Percentiles rank a stretch among this genome's conserved stretches.
Conservation (phyloP, 2,329 filamentous ascomycete genomes). For the Gyromitra esculenta region DNA sequence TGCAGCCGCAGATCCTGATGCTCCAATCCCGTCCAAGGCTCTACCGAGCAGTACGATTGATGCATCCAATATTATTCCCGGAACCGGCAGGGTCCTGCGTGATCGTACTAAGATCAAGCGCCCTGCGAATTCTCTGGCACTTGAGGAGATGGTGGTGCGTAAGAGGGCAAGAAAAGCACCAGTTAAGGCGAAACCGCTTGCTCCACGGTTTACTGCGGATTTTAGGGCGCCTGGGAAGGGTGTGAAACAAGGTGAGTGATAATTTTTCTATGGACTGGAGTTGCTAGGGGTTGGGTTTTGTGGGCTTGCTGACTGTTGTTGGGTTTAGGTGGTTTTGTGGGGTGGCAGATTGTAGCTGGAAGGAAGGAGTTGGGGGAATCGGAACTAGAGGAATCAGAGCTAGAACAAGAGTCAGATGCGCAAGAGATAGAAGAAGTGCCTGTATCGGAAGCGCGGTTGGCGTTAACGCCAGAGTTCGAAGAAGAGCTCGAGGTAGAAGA, state of each 20-base stretch:
- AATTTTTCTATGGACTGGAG: background rate
- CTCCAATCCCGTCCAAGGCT: background rate
- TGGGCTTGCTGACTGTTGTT: background rate
- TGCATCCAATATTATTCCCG: background rate
- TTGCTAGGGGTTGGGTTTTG: background rate
- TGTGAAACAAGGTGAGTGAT: background rate
- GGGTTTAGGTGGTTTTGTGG: background rate
- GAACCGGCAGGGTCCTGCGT: background rate
- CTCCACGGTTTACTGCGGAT: background rate
- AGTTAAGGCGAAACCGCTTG: background rate
- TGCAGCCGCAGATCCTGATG: background rate
- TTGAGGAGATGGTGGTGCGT: background rate
- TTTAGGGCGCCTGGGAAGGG: background rate
- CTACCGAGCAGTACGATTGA: background rate
- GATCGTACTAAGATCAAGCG: constrained; percentile 2
- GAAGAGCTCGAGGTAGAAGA: background rate
- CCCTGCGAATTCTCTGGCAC: background rate
- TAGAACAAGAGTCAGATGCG: background rate
- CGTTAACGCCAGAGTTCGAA: background rate
- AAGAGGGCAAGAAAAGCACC: background rate
- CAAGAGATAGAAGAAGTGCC: too few relatives aligned
- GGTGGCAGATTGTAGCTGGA: background rate
- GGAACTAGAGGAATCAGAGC: background rate
- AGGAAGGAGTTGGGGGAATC: background rate
- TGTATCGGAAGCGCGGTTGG: too few relatives aligned